A percentile compares a stretch with the other conserved stretches of the same genome.
These are phyloP conservation scores for Diplodia corticola DNA, from an alignment of 2,329 filamentous ascomycete genomes.

Conservation along the genomic window DNA sequence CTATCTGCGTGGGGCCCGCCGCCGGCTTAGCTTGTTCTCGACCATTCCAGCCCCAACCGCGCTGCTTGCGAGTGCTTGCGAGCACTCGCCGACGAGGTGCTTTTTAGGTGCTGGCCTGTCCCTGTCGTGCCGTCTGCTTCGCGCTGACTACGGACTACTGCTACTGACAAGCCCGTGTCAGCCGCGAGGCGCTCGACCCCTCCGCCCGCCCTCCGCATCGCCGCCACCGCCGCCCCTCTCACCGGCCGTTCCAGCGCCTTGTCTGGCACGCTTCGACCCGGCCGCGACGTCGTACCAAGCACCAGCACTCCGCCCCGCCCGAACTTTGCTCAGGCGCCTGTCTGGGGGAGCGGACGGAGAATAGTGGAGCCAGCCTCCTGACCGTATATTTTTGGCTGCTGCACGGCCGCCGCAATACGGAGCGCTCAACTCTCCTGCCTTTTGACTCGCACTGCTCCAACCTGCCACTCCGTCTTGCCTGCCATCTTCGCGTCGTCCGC, in stretches of 20 bases:
- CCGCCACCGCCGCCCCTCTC: background rate
- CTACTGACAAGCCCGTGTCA: background rate
- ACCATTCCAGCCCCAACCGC: constrained; percentile 22
- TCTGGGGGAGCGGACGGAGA: constrained; percentile 10
- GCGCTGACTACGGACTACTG: background rate
- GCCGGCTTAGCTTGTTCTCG: constrained; percentile 15
- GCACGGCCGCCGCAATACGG: constrained; percentile 17
- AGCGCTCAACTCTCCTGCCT: background rate
- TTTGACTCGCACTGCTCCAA: background rate
- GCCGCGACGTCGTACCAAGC: background rate
- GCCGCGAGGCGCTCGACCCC: background rate
- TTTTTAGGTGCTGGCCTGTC: background rate
- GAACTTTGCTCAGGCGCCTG: background rate
- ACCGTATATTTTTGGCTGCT: constrained; percentile 16
- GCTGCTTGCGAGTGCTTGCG: background rate
- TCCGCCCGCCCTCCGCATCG: background rate
- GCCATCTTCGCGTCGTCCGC: background rate
- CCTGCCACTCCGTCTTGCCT: constrained; percentile 1
- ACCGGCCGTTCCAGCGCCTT: background rate
- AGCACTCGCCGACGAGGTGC: background rate
- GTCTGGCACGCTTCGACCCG: background rate
- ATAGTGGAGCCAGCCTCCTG: constrained; percentile 21
- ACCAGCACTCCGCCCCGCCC: background rate
- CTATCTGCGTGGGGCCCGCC: constrained; percentile 5
- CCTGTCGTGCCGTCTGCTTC: background rate